Conservation (phyloP, 345 rosid genomes). For the Corymbia maculata region DNA sequence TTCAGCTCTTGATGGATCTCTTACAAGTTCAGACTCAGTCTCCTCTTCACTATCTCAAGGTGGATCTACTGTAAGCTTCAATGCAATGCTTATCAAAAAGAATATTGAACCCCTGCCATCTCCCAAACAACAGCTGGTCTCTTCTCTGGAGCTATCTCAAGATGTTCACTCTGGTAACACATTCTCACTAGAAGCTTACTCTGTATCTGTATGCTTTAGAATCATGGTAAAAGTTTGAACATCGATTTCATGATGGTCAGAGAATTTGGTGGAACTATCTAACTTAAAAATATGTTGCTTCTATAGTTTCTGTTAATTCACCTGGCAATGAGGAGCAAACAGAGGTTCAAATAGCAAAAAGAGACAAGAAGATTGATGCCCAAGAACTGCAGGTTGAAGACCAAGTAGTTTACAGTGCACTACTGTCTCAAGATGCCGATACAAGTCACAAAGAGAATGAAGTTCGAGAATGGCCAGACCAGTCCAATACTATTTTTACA, state of each 20-base stretch:
- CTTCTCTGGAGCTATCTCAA: slow-evolving; percentile 5
- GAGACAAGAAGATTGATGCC: too few relatives aligned
- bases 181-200: too few relatives aligned
- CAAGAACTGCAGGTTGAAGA: too few relatives aligned
- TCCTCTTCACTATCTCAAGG: neutral
- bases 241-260: too few relatives aligned
- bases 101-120: neutral
- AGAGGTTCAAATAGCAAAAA: neutral
- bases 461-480: neutral
- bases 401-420: too few relatives aligned
- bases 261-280: too few relatives aligned
- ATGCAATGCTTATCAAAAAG: neutral
- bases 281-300: slow-evolving; percentile 1
- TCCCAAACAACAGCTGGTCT: neutral
- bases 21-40: neutral
- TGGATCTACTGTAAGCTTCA: neutral
- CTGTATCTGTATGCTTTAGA: too few relatives aligned
- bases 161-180: slow-evolving; percentile 2
- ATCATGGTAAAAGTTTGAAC: too few relatives aligned
- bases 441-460: neutral
- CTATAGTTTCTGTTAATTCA: slow-evolving; percentile 42
- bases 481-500: neutral
- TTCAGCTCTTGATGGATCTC: neutral
- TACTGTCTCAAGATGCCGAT: neutral
- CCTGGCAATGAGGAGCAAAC: slow-evolving; percentile 60